phyloP scores from a whole-genome alignment of 495 filamentous ascomycete genomes.

The Talaromyces liani region DNA sequence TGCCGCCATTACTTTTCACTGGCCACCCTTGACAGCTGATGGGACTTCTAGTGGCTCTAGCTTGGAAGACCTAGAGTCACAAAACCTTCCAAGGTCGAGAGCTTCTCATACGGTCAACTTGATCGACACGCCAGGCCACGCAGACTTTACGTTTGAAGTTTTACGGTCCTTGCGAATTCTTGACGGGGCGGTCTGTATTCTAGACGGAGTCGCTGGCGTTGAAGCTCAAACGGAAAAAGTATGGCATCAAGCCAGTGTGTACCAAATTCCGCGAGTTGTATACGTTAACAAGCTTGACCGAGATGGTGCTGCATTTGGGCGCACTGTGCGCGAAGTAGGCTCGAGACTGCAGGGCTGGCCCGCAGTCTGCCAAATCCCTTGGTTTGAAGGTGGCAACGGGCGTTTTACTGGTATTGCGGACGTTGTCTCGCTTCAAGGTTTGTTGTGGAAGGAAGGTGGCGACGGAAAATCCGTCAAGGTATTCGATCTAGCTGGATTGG shows the following conservation, averaged over 20 bases:
- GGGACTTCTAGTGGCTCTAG: conserved; percentile 11
- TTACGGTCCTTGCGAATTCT: conserved; percentile 86
- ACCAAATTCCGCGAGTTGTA: conserved; percentile 76
- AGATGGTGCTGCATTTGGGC: conserved; percentile 82
- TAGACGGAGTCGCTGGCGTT: conserved; percentile 94
- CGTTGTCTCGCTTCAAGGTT: conserved; percentile 53
- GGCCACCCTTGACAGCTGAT: conserved; percentile 51
- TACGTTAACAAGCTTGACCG: conserved; percentile 97
- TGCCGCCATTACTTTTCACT: conserved; percentile 90
- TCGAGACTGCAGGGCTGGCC: conserved; percentile 75
- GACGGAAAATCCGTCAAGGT: conserved; percentile 59
- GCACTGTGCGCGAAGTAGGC: conserved; percentile 79
- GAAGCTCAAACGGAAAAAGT: conserved; percentile 98
- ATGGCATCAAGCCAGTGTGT: conserved; percentile 82
- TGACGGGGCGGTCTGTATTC: conserved; percentile 90
- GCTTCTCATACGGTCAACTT: conserved; percentile 73
- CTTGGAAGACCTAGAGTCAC: conserved; percentile 13
- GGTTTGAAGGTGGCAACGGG: conserved; percentile 72
- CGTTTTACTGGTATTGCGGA: conserved; percentile 77
- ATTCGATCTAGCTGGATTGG: conserved; percentile 41
- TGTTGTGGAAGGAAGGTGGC: conserved; percentile 49
- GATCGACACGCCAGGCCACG: conserved; percentile 96
- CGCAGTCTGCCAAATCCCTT: conserved; percentile 88
- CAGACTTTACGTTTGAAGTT: conserved; percentile 98
- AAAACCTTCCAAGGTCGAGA: conserved; percentile 26